Conservation (phyloP, 140 eudicot species). For the Flaveria floridana region DNA sequence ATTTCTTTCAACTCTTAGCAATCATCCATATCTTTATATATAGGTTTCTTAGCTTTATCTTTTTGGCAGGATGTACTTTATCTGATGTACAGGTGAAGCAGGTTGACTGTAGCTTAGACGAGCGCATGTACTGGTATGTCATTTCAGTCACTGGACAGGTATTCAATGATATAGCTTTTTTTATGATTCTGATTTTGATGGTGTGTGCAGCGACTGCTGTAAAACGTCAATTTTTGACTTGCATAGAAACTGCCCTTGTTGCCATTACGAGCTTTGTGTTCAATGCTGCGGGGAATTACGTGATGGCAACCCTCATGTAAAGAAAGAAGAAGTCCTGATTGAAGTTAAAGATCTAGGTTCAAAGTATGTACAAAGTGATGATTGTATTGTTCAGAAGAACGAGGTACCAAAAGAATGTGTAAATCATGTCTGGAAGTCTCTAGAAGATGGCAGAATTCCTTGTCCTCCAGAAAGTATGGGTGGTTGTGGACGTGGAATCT, state of each 20-base stretch:
- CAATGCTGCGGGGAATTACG: constrained; percentile 51
- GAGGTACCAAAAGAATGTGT: constrained; percentile 11
- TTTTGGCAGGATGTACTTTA: constrained; percentile 40
- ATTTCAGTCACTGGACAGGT: constrained; percentile 8
- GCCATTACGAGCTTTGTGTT: constrained; percentile 48
- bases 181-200: not conserved
- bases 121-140: constrained; percentile 70
- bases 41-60: not conserved
- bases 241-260: constrained; percentile 44
- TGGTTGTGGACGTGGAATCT: constrained; percentile 57
- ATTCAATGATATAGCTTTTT: not conserved
- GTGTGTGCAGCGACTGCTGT: constrained; percentile 49
- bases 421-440: constrained; percentile 51
- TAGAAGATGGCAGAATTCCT: constrained; percentile 58
- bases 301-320: constrained; percentile 35
- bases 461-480: constrained; percentile 60
- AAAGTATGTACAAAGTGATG: constrained; percentile 28
- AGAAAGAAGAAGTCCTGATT: constrained; percentile 23
- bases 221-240: constrained; percentile 50
- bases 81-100: constrained; percentile 38
- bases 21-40: constrained; percentile 3
- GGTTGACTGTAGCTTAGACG: constrained; percentile 35
- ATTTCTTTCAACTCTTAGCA: not conserved
- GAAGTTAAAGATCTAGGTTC: constrained; percentile 30
- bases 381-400: constrained; percentile 12